These are phyloP conservation scores for Alternaria longipes DNA, from an alignment of 2,329 filamentous ascomycete species.

Conservation along the genomic window DNA sequence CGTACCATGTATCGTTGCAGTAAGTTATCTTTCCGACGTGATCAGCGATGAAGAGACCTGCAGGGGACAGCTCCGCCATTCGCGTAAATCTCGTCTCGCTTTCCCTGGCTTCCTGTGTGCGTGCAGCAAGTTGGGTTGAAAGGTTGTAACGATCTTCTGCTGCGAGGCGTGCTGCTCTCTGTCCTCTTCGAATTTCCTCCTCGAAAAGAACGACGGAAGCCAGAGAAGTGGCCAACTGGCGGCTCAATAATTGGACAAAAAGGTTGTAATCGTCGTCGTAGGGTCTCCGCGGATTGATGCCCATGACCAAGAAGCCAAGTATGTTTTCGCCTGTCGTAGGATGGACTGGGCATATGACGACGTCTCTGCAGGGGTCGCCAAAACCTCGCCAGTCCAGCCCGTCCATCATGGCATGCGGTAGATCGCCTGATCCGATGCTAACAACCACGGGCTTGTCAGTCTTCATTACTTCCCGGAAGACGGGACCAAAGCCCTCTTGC, in stretches of 20 bases:
- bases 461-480: slow-evolving; percentile 79
- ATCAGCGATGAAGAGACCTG: slow-evolving; percentile 87
- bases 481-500: slow-evolving; percentile 76
- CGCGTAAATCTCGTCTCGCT: slow-evolving; percentile 81
- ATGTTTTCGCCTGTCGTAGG: slow-evolving; percentile 77
- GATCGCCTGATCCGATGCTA: slow-evolving; percentile 70
- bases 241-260: slow-evolving; percentile 77
- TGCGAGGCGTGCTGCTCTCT: slow-evolving; percentile 76
- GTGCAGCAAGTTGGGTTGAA: slow-evolving; percentile 75
- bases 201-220: slow-evolving; percentile 85
- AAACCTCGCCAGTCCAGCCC: slow-evolving; percentile 76
- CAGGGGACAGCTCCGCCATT: slow-evolving; percentile 85
- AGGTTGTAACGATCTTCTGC: slow-evolving; percentile 80
- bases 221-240: slow-evolving; percentile 80
- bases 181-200: slow-evolving; percentile 79
- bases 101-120: slow-evolving; percentile 65
- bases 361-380: slow-evolving; percentile 72
- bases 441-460: slow-evolving; percentile 73
- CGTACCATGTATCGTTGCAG: slow-evolving; percentile 79
- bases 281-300: slow-evolving; percentile 78
- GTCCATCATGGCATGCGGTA: slow-evolving; percentile 71
- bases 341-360: slow-evolving; percentile 81
- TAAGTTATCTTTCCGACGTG: slow-evolving; percentile 75
- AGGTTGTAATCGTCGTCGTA: slow-evolving; percentile 84
- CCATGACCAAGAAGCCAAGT: slow-evolving; percentile 80